These are phyloP conservation scores for Alternaria infectoria DNA, from an alignment of 2,329 filamentous ascomycete species.

Conservation along the genomic window DNA sequence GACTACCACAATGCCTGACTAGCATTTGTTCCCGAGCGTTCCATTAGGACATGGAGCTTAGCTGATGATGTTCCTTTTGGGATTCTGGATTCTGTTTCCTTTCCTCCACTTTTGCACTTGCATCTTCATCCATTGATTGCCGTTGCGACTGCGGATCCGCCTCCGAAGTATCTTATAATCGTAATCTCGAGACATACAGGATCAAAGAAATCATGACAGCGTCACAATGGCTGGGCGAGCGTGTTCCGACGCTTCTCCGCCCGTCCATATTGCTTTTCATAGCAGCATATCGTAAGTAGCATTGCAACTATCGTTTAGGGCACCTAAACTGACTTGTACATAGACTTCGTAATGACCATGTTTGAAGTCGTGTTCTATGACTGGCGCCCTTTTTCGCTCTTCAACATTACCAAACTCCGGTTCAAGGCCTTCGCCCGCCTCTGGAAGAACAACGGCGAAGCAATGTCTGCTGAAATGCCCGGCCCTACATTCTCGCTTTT, in stretches of 20 bases:
- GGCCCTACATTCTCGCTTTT: slow-evolving; percentile 38
- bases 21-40: not conserved
- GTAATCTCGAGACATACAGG: not conserved
- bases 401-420: slow-evolving; percentile 39
- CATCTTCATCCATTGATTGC: not conserved
- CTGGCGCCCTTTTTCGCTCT: slow-evolving; percentile 31
- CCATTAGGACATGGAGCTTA: not conserved
- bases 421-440: slow-evolving; percentile 44
- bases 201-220: slow-evolving; percentile 13
- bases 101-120: not conserved
- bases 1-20: not conserved
- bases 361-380: slow-evolving; percentile 40
- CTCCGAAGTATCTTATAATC: not conserved
- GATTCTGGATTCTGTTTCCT: not conserved
- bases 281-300: slow-evolving; percentile 34
- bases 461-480: slow-evolving; percentile 47
- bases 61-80: not conserved
- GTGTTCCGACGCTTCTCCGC: slow-evolving; percentile 34
- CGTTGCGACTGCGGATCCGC: not conserved
- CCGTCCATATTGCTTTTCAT: slow-evolving; percentile 36
- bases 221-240: slow-evolving; percentile 23
- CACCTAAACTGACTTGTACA: not conserved
- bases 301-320: not conserved
- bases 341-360: slow-evolving; percentile 46
- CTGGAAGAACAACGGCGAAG: slow-evolving; percentile 44